These are phyloP conservation scores for Calonectria pseudoturangicola DNA, from an alignment of 2,329 filamentous ascomycete genomes.

Conservation along the genomic window DNA sequence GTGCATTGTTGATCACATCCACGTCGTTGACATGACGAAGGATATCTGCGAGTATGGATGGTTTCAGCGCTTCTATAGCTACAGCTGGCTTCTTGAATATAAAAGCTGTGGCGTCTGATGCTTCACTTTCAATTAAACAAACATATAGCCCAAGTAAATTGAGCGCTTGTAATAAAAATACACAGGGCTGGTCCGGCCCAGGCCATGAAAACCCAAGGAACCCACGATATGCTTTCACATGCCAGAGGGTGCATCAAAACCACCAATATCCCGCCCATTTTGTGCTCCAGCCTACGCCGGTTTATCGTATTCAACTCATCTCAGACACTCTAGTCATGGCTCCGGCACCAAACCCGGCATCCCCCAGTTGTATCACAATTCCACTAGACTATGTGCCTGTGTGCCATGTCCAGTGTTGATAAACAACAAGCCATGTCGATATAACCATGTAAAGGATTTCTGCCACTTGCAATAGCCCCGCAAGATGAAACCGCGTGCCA, in stretches of 20 bases:
- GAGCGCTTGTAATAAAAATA: conserved; percentile 1
- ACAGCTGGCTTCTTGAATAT: too few species aligned
- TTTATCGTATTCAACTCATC: conserved; percentile 21
- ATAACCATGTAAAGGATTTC: background rate
- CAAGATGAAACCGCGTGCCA: background rate
- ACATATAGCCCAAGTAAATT: background rate
- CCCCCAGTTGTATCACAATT: conserved; percentile 39
- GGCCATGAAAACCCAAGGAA: background rate
- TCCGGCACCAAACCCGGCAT: background rate
- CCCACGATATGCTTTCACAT: background rate
- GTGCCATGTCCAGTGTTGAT: conserved; percentile 24
- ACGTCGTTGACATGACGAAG: background rate
- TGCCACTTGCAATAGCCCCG: background rate
- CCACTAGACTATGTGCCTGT: conserved; percentile 44
- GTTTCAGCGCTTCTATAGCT: too few species aligned
- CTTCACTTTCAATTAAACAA: background rate
- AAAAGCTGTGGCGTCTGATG: background rate
- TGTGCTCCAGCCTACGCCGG: conserved; percentile 16
- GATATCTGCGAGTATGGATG: too few species aligned
- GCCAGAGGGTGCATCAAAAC: conserved; percentile 6
- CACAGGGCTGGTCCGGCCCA: conserved; percentile 1
- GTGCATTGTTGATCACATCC: background rate
- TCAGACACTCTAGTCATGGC: background rate
- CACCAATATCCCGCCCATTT: conserved; percentile 6
- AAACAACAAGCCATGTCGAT: background rate